A percentile compares a stretch with the other conserved stretches of the same genome.
phyloP scores from a whole-genome alignment of 148 eudicot species.

The Persicaria tinctoria region DNA sequence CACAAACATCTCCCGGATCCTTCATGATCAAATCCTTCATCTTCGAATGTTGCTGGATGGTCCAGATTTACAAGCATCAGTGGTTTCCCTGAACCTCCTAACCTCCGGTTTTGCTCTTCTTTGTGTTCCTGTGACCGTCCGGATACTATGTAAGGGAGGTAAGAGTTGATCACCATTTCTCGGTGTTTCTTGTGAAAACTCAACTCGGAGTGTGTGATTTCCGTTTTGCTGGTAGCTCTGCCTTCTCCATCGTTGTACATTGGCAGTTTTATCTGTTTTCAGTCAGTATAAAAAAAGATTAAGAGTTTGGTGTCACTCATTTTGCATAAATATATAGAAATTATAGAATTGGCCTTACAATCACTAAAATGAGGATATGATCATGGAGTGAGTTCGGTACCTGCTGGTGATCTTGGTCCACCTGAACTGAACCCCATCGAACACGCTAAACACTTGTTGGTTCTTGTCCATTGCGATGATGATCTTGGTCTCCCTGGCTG shows the following conservation, averaged over 20 bases:
- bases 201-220: conserved; percentile 14
- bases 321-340: too few species aligned
- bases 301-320: too few species aligned
- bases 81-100: background rate
- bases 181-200: conserved; percentile 21
- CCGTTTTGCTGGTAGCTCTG: background rate
- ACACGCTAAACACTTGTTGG: background rate
- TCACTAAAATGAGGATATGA: too few species aligned
- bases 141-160: conserved; percentile 22
- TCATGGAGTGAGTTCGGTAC: background rate
- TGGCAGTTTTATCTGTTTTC: background rate
- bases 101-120: conserved; percentile 15
- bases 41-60: conserved; percentile 11
- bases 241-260: background rate
- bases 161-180: conserved; percentile 19
- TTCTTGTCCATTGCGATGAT: background rate
- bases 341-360: too few species aligned
- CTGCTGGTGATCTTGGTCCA: background rate
- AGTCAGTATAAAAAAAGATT: background rate
- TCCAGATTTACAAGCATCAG: background rate
- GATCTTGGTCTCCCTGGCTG: background rate
- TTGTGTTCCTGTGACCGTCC: conserved; percentile 13
- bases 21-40: background rate
- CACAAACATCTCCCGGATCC: conserved; percentile 6
- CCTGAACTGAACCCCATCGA: background rate